Percentiles rank a stretch among this genome's conserved stretches.
phyloP scores from a whole-genome alignment of 768 basidiomycete species.

The Russula virescens region DNA sequence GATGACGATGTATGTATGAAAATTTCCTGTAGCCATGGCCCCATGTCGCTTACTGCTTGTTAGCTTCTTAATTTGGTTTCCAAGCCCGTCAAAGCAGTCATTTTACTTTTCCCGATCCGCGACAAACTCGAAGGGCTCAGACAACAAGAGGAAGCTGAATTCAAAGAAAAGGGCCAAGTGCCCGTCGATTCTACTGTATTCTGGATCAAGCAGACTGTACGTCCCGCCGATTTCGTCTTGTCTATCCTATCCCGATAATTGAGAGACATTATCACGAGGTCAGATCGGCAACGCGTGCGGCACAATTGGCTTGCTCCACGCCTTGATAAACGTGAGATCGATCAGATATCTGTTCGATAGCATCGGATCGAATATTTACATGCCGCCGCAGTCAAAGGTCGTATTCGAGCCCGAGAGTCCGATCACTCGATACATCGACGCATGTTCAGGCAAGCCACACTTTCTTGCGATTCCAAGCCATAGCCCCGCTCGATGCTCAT shows the following conservation, averaged over 20 bases:
- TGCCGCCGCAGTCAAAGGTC: slow-evolving; percentile 36
- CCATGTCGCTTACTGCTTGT: not conserved
- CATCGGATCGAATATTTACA: slow-evolving; percentile 34
- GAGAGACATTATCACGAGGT: not conserved
- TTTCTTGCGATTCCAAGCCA: not conserved
- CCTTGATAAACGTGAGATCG: slow-evolving; percentile 66
- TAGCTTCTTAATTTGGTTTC: slow-evolving; percentile 69
- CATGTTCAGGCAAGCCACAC: slow-evolving; percentile 46
- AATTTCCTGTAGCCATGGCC: not conserved
- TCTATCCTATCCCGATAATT: not conserved
- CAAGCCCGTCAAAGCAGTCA: slow-evolving; percentile 72
- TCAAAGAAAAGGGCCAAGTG: slow-evolving; percentile 42
- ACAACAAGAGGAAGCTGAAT: slow-evolving; percentile 53
- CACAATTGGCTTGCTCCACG: slow-evolving; percentile 29
- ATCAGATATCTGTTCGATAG: not conserved
- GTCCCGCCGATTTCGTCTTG: slow-evolving; percentile 20
- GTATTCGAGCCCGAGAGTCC: slow-evolving; percentile 51
- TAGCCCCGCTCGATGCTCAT: not conserved
- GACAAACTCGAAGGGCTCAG: slow-evolving; percentile 46
- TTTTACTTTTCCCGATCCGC: slow-evolving; percentile 77
- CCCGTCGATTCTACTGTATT: slow-evolving; percentile 60
- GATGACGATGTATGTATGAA: slow-evolving; percentile 18
- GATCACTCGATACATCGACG: slow-evolving; percentile 59
- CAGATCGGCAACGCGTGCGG: slow-evolving; percentile 33
- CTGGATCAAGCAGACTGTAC: slow-evolving; percentile 88